These are phyloP conservation scores for Hanseniaspora pseudoguilliermondii DNA, from an alignment of 805 yeast genomes.

Conservation along the genomic window DNA sequence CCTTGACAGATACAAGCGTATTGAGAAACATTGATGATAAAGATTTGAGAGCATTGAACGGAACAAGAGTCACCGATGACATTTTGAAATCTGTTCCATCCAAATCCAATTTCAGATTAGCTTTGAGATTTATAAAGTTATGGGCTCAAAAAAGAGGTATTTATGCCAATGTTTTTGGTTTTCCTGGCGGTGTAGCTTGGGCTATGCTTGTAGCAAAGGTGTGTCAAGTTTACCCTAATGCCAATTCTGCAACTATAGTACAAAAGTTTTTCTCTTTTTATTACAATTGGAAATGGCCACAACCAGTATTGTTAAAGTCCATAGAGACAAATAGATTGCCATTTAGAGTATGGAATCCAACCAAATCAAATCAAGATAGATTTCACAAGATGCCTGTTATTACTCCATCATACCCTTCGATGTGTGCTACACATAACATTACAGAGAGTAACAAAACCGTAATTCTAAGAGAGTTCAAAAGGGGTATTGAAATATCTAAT, in stretches of 20 bases:
- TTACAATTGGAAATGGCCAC: constrained; percentile 95
- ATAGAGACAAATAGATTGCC: constrained; percentile 96
- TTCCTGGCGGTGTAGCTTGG: constrained; percentile 99
- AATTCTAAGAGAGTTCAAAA: constrained; percentile 61
- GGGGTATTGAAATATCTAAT: constrained; percentile 61
- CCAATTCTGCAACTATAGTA: constrained; percentile 85
- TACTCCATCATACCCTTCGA: constrained; percentile 86
- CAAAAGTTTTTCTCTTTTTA: constrained; percentile 77
- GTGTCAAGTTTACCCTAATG: constrained; percentile 92
- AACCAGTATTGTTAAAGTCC: constrained; percentile 81
- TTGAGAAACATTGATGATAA: constrained; percentile 80
- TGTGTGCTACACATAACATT: constrained; percentile 98
- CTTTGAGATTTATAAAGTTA: constrained; percentile 79
- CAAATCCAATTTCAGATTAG: constrained; percentile 82
- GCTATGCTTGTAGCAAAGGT: constrained; percentile 98
- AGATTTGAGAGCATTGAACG: constrained; percentile 81
- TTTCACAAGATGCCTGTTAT: constrained; percentile 94
- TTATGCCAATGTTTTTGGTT: constrained; percentile 89
- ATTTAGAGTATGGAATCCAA: constrained; percentile 94
- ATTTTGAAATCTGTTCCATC: constrained; percentile 82
- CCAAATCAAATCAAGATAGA: constrained; percentile 76
- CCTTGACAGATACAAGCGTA: constrained; percentile 72
- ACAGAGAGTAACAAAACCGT: constrained; percentile 77
- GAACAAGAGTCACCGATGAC: constrained; percentile 95
- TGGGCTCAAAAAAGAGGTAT: constrained; percentile 96